Evolutionary conservation across 2,329 filamentous ascomycete genomes (phyloP).

Genomic region (Diaporthe amygdali): DNA sequence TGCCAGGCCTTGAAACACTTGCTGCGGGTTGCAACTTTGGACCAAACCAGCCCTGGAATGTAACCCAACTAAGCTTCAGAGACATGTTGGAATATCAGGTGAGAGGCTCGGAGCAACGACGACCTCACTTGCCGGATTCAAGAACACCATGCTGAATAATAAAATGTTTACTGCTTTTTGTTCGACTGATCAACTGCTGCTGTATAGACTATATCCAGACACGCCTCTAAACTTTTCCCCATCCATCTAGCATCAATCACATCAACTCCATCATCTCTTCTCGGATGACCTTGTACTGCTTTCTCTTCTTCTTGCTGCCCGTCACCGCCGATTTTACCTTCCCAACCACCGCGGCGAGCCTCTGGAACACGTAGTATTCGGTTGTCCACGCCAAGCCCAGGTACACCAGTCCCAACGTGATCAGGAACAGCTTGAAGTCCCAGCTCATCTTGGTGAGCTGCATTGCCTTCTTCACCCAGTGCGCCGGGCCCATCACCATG

Average conservation of each 20-base stretch:
- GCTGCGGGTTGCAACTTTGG: neutral
- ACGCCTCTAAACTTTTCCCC: neutral
- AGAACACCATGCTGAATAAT: neutral
- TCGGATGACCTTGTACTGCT: conserved; percentile 83
- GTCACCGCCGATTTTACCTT: conserved; percentile 61
- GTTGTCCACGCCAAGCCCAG: conserved; percentile 72
- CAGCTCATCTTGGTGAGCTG: conserved; percentile 79
- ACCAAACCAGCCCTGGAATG: conserved; percentile 6
- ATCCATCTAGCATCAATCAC: neutral
- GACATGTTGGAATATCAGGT: neutral
- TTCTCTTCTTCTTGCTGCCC: conserved; percentile 74
- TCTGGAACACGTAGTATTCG: conserved; percentile 74
- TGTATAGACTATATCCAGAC: neutral
- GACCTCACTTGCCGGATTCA: neutral
- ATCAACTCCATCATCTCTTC: conserved; percentile 63
- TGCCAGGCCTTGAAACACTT: conserved; percentile 16
- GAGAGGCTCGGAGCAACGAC: neutral
- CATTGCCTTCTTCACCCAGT: conserved; percentile 77
- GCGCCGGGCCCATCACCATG: conserved; percentile 78
- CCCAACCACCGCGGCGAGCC: conserved; percentile 72
- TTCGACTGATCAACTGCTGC: neutral
- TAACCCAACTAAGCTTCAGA: neutral
- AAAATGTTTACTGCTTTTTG: neutral
- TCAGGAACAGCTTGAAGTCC: conserved; percentile 74
- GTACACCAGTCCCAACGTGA: conserved; percentile 72